Conservation (phyloP, 306 rosid species). For the Malus sieversii region DNA sequence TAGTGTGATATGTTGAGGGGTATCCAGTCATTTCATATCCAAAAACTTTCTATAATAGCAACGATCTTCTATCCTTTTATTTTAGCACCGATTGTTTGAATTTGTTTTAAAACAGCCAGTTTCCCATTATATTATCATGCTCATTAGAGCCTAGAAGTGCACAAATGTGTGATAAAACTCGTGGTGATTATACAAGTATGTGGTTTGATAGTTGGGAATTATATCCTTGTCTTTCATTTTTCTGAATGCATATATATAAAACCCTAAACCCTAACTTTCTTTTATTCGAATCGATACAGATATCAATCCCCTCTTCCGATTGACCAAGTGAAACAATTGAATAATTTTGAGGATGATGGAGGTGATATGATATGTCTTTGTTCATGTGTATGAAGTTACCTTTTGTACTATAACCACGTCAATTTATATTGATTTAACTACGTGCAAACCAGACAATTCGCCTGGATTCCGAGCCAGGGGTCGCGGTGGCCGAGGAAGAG, state of each 20-base stretch:
- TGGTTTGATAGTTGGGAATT: neutral
- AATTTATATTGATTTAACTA: conserved; percentile 9
- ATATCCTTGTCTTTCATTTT: neutral
- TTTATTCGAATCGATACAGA: conserved; percentile 28
- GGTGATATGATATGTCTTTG: conserved; percentile 31
- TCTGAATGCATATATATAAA: too few relatives aligned
- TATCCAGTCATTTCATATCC: too few relatives aligned
- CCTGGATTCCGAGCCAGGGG: conserved; percentile 63
- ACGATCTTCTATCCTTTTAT: too few relatives aligned
- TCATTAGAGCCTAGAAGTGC: neutral
- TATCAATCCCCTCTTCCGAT: conserved; percentile 75
- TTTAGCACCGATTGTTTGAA: too few relatives aligned
- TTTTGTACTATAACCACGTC: neutral
- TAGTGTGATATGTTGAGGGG: too few relatives aligned
- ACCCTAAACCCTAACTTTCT: neutral
- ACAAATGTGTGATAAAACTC: neutral
- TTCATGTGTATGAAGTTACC: neutral
- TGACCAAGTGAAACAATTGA: conserved; percentile 78
- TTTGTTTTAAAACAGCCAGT: too few relatives aligned
- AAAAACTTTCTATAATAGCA: too few relatives aligned
- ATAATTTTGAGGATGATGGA: conserved; percentile 69
- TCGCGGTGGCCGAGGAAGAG: conserved; percentile 60
- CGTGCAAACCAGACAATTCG: conserved; percentile 49
- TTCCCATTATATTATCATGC: neutral
- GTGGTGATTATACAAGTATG: neutral